Percentiles rank a stretch among this genome's conserved stretches.
phyloP scores from a whole-genome alignment of 805 yeast genomes.

The Naumovozyma castellii region DNA sequence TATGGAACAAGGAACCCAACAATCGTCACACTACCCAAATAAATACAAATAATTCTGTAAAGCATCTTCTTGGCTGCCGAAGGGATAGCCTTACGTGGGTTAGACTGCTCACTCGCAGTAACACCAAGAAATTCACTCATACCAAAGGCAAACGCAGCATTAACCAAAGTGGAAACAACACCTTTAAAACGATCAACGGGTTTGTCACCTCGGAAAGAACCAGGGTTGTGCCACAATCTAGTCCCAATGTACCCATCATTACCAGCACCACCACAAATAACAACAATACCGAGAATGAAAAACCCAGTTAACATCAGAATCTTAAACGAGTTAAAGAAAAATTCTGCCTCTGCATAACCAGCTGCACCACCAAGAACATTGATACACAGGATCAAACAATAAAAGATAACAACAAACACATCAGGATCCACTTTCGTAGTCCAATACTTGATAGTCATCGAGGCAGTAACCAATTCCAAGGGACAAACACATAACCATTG shows the following conservation, averaged over 20 bases:
- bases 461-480: slow-evolving; percentile 55
- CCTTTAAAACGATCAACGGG: slow-evolving; percentile 44
- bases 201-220: slow-evolving; percentile 35
- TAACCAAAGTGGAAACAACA: slow-evolving; percentile 42
- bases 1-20: slow-evolving; percentile 49
- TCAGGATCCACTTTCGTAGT: slow-evolving; percentile 43
- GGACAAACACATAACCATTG: slow-evolving; percentile 58
- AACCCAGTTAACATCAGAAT: slow-evolving; percentile 53
- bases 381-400: slow-evolving; percentile 35
- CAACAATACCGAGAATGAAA: slow-evolving; percentile 41
- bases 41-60: slow-evolving; percentile 45
- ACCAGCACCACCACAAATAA: slow-evolving; percentile 36
- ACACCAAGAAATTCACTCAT: slow-evolving; percentile 52
- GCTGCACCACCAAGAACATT: slow-evolving; percentile 44
- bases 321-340: slow-evolving; percentile 57
- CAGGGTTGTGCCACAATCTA: slow-evolving; percentile 44
- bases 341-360: slow-evolving; percentile 55
- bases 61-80: slow-evolving; percentile 47
- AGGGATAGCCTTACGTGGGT: slow-evolving; percentile 49
- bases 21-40: slow-evolving; percentile 38
- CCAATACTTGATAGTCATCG: slow-evolving; percentile 56
- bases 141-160: slow-evolving; percentile 53
- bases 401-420: slow-evolving; percentile 47
- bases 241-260: slow-evolving; percentile 41
- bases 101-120: slow-evolving; percentile 48